Conservation (phyloP, 139 green algal genomes). For the Edaphochlamys debaryana region DNA sequence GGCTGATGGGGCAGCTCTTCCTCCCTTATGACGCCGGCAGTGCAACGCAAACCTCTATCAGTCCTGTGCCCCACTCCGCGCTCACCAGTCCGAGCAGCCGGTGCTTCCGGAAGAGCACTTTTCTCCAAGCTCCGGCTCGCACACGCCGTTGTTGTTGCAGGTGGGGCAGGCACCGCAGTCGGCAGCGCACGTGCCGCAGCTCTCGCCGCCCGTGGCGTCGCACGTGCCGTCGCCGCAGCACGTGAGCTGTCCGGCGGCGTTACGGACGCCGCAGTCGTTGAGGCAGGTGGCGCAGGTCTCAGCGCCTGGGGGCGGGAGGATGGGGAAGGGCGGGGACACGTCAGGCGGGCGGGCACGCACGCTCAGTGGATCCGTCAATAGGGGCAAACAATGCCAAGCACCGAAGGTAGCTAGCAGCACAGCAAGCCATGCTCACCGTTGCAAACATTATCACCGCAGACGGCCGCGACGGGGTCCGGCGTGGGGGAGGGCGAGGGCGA, state of each 20-base stretch:
- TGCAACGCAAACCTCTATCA: no score
- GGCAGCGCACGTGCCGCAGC: neutral
- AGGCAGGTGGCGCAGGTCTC: slow-evolving; percentile 11
- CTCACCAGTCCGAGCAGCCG: slow-evolving; percentile 20
- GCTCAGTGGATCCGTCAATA: no score
- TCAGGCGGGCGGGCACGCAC: no score
- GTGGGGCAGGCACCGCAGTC: slow-evolving; percentile 12
- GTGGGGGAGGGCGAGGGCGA: neutral
- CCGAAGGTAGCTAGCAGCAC: no score
- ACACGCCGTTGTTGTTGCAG: slow-evolving; percentile 24
- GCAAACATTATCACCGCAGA: neutral
- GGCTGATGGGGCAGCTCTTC: no score
- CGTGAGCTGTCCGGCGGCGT: neutral
- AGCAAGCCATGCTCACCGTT: no score
- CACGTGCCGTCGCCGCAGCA: slow-evolving; percentile 18
- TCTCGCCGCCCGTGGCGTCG: neutral
- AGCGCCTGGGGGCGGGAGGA: no score
- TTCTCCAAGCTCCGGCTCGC: neutral
- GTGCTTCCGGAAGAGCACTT: neutral
- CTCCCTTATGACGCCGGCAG: no score
- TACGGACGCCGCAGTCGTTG: neutral
- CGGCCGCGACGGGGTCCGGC: no score
- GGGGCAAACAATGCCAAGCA: no score
- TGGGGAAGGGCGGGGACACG: no score
- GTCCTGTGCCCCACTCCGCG: no score